These are phyloP conservation scores for Petunia secreta DNA, from an alignment of 257 asterid species.

Conservation along the genomic window DNA sequence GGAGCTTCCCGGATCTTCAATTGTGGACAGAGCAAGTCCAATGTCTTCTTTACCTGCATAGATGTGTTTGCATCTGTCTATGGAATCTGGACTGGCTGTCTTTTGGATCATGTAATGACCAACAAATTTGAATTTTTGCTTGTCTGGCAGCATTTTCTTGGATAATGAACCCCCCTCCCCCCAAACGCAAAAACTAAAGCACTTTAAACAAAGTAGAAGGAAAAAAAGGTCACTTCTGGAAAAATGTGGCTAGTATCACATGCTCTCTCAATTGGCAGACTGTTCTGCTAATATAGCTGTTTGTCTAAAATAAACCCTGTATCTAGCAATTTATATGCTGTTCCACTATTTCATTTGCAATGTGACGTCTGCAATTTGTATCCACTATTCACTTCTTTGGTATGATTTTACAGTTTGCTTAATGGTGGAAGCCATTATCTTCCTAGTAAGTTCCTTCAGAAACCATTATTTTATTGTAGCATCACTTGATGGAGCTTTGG, in stretches of 20 bases:
- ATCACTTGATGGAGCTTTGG: not conserved
- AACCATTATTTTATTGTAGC: not conserved
- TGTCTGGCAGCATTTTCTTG: not conserved
- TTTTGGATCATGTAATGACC: not conserved
- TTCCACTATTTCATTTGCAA: not conserved
- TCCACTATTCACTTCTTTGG: not conserved
- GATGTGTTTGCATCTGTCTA: not conserved
- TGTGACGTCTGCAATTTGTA: not conserved
- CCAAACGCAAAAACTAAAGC: not conserved
- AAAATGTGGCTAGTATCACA: not conserved
- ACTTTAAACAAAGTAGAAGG: not conserved
- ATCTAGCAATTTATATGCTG: not conserved
- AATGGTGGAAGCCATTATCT: conserved; percentile 20
- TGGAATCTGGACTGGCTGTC: not conserved
- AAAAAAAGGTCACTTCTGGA: not conserved
- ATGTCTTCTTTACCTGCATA: not conserved
- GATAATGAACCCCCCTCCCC: not conserved
- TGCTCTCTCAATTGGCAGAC: not conserved
- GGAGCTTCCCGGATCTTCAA: conserved; percentile 2
- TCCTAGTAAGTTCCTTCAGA: not conserved
- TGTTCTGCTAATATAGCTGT: not conserved
- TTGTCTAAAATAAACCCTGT: not conserved
- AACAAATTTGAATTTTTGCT: not conserved
- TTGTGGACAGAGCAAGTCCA: not conserved
- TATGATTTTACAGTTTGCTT: conserved; percentile 16